Percentiles rank a stretch among this genome's conserved stretches.
phyloP scores from a whole-genome alignment of 148 eudicot genomes.

The Rhododendron ovatum region DNA sequence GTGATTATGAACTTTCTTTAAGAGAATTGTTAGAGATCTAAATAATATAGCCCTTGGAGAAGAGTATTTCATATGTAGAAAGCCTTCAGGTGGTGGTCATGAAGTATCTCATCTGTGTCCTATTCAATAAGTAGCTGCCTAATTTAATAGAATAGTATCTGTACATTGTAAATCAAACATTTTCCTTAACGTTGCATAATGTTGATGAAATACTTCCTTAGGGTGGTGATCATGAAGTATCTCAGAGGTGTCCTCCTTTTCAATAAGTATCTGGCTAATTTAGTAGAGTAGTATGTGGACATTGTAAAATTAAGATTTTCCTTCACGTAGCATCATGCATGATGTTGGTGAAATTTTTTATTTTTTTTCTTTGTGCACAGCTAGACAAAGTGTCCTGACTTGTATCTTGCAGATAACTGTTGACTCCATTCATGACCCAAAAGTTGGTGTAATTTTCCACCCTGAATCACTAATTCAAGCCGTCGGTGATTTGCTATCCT shows the following conservation, averaged over 20 bases:
- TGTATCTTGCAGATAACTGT: slow-evolving; percentile 55
- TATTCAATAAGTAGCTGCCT: background rate
- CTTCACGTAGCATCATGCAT: background rate
- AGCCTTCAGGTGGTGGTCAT: background rate
- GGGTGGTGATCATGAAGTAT: background rate
- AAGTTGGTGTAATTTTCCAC: slow-evolving; percentile 66
- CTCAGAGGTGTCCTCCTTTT: background rate
- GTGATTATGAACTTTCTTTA: background rate
- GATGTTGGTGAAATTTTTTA: background rate
- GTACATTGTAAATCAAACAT: background rate
- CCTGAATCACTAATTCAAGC: slow-evolving; percentile 71
- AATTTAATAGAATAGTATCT: background rate
- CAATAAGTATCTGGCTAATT: background rate
- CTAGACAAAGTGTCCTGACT: background rate
- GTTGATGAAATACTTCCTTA: background rate
- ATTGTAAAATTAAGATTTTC: background rate
- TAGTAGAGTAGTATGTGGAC: background rate
- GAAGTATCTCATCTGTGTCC: background rate
- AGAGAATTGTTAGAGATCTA: background rate
- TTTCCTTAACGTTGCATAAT: background rate
- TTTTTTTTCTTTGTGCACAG: background rate
- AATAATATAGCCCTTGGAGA: background rate
- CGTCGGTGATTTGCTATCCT: slow-evolving; percentile 42
- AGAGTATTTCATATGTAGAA: background rate
- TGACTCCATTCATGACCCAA: slow-evolving; percentile 64